Conservation (phyloP, 2,329 filamentous ascomycete genomes). For the Aspergillus sp. region DNA sequence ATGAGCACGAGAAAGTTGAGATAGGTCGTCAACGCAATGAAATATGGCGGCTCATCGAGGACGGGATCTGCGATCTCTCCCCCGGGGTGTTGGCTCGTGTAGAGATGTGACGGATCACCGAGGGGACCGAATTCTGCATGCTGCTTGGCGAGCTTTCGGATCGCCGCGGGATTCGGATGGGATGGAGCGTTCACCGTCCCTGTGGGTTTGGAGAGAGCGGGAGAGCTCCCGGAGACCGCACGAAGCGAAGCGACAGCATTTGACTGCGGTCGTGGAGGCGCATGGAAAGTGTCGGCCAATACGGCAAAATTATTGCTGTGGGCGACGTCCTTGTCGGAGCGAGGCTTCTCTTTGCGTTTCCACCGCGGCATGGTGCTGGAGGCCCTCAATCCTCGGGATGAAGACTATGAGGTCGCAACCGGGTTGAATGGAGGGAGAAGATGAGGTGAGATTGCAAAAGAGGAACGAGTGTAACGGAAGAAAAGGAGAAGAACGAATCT, state of each 20-base stretch:
- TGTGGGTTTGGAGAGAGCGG: slow-evolving; percentile 5
- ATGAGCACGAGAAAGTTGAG: slow-evolving; percentile 94
- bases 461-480: background rate
- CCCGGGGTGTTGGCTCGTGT: slow-evolving; percentile 79
- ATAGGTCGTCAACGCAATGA: slow-evolving; percentile 90
- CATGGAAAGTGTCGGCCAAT: slow-evolving; percentile 5
- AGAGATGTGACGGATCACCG: slow-evolving; percentile 71
- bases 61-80: slow-evolving; percentile 73
- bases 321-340: slow-evolving; percentile 10
- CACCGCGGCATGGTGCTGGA: slow-evolving; percentile 18
- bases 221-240: slow-evolving; percentile 13
- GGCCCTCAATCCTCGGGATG: background rate
- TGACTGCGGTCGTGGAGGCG: slow-evolving; percentile 1
- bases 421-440: background rate
- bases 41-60: slow-evolving; percentile 91
- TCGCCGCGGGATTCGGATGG: slow-evolving; percentile 58
- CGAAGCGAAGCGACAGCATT: slow-evolving; percentile 15
- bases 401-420: background rate
- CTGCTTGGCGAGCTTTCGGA: slow-evolving; percentile 65
- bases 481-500: background rate
- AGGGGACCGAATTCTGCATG: slow-evolving; percentile 89
- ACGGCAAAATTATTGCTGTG: slow-evolving; percentile 3
- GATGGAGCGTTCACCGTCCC: background rate
- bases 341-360: slow-evolving; percentile 18
- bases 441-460: background rate